Base-by-base conservation (phyloP, 2,329 filamentous ascomycete species). In the Cordyceps cateniannulata region DNA sequence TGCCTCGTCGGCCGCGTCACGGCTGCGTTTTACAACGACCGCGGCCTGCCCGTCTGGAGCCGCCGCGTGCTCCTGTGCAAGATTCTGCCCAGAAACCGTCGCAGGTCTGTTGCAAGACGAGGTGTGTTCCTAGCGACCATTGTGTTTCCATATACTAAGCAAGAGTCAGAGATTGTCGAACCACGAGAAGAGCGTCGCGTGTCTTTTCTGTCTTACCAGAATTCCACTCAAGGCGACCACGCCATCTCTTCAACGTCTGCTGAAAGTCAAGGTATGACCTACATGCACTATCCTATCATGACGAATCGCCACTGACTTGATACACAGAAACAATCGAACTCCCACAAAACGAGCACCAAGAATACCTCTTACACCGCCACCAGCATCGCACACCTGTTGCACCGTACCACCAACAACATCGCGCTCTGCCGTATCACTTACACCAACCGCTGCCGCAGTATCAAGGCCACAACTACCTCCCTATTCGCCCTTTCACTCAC, bases 11-110 rank as follows among this genome's bases (percentile, higher is more conserved):
- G 75, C 73, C 71, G 82, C 51, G 71, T 80, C 24, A 71, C 79
- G 16, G 79, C 73, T 0, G 74, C 75, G 1, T 82, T 81, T 58
- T 80, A 78, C 68, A 77, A 82, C 69, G 59, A 63, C 1, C 59
- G 73, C 10, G 73, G 74, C 47, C 69, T 68, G 38, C 67, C 73
- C 4, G 62, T 82, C 44, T 82, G 79, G 78, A 79, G 78, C 50
- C 77, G 72, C 0, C 74, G 81, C 67, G 60, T 80, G 22, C 76
- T 81, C 29, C 61, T 75, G 25, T 52, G 42, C 56, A 59, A 59
- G 56, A 32, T 51, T 16, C 72, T 22, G 70, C 8, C 70, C 69
- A 6, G 48, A 72, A 16, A 66, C 70, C 29, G 61, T 69, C 10
- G 35, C 27, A 67, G 69, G 59, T 63, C 65, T n/a, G 70, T 69